These are phyloP conservation scores for Andrographis paniculata DNA, from an alignment of 305 asterid genomes.

Conservation along the genomic window DNA sequence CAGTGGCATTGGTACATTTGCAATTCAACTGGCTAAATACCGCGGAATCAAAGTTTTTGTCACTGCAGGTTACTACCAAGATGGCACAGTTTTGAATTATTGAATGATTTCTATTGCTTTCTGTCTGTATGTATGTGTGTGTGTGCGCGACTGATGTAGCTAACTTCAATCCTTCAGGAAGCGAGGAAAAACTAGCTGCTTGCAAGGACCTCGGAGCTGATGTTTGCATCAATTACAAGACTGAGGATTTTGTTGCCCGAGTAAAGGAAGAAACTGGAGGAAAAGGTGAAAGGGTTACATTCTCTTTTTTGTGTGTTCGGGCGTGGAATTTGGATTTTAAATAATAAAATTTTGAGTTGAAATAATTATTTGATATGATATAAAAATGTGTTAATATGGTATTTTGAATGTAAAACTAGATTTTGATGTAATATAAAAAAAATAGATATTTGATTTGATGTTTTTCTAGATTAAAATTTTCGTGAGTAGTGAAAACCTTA, in stretches of 20 bases:
- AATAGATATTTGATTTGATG: too few relatives aligned
- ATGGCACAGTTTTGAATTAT: slow-evolving; percentile 12
- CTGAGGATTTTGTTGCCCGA: slow-evolving; percentile 82
- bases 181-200: slow-evolving; percentile 79
- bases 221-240: slow-evolving; percentile 90
- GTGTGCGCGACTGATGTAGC: too few relatives aligned
- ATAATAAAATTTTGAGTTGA: too few relatives aligned
- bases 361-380: too few relatives aligned
- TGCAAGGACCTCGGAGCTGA: slow-evolving; percentile 95
- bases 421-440: too few relatives aligned
- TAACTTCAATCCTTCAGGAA: slow-evolving; percentile 37
- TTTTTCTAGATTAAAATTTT: too few relatives aligned
- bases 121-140: too few relatives aligned
- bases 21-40: slow-evolving; percentile 87
- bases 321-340: too few relatives aligned
- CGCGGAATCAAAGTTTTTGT: slow-evolving; percentile 62
- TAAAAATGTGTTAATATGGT: too few relatives aligned
- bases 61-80: slow-evolving; percentile 69
- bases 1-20: slow-evolving; percentile 96
- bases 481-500: too few relatives aligned
- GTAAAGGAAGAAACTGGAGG: slow-evolving; percentile 95
- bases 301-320: too few relatives aligned
- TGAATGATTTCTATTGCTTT: neutral
- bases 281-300: slow-evolving; percentile 46
- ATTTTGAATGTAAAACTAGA: too few relatives aligned